A percentile compares a stretch with the other conserved stretches of the same genome.
Conservation (phyloP, 805 yeast genomes). For the Teunomyces pallodes region DNA sequence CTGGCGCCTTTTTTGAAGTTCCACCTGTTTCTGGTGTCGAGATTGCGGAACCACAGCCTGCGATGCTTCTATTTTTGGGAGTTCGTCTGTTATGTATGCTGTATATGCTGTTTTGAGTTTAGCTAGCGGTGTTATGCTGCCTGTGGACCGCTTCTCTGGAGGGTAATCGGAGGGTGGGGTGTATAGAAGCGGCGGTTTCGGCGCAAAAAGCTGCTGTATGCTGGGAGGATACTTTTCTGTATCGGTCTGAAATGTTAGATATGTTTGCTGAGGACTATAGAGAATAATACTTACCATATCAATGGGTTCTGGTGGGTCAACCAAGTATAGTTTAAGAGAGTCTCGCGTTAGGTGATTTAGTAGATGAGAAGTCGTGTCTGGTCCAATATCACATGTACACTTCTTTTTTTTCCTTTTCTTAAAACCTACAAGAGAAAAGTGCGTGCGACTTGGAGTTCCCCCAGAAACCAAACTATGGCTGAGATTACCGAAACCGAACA, state of each 20-base stretch:
- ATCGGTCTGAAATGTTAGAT: constrained; percentile 2
- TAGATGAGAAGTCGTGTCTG: no score
- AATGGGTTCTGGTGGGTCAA: no score
- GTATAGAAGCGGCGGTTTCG: constrained; percentile 55
- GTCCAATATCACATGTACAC: no score
- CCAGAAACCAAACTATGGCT: background rate
- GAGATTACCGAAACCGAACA: constrained; percentile 24
- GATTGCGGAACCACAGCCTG: constrained; percentile 1
- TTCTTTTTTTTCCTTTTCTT: background rate
- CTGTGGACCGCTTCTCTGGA: constrained; percentile 46
- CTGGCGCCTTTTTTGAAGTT: constrained; percentile 5
- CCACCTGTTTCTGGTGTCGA: constrained; percentile 1
- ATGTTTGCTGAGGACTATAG: no score
- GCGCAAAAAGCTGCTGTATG: constrained; percentile 53
- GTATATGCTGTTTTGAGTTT: constrained; percentile 20
- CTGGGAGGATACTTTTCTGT: constrained; percentile 33
- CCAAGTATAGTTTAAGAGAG: no score
- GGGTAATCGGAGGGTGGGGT: constrained; percentile 50
- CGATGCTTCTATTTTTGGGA: constrained; percentile 4
- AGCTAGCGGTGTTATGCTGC: constrained; percentile 46
- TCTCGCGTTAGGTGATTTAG: no score
- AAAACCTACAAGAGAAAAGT: no score
- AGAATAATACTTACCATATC: no score
- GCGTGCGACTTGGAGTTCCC: no score
- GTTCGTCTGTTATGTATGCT: constrained; percentile 26